phyloP scores from a whole-genome alignment of 2,329 filamentous ascomycete genomes.

The Aspergillus pseudoterreus region DNA sequence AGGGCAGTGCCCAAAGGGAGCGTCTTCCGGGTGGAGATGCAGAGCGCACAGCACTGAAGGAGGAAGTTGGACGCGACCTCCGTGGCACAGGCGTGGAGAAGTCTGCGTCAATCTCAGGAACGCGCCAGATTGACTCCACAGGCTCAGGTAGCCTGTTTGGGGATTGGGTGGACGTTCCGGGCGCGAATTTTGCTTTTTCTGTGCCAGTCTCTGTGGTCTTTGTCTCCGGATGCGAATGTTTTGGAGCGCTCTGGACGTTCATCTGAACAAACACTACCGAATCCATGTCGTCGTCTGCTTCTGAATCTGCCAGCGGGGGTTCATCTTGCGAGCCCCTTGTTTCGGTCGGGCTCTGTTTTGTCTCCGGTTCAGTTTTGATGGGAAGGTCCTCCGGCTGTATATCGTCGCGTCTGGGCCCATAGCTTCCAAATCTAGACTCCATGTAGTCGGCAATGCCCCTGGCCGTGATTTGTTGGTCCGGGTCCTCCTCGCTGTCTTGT shows the following conservation, averaged over 20 bases:
- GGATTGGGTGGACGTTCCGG: conserved; percentile 14
- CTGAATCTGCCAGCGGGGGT: conserved; percentile 4
- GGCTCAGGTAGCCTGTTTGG: conserved; percentile 8
- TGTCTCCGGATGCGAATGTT: conserved; percentile 3
- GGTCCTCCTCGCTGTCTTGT: background rate
- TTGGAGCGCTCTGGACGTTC: conserved; percentile 10
- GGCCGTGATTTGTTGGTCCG: background rate
- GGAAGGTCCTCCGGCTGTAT: conserved; percentile 6
- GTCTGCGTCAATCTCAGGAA: conserved; percentile 25
- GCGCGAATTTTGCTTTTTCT: conserved; percentile 17
- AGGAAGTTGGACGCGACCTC: conserved; percentile 13
- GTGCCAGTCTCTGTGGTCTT: conserved; percentile 4
- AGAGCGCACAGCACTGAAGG: conserved; percentile 15
- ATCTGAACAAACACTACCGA: conserved; percentile 18
- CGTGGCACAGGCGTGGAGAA: conserved; percentile 23
- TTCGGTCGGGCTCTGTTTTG: conserved; percentile 1
- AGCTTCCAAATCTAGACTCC: conserved; percentile 6
- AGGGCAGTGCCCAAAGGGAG: conserved; percentile 37
- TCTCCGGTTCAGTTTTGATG: conserved; percentile 6
- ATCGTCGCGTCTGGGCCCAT: conserved; percentile 1
- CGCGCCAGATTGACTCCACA: conserved; percentile 27
- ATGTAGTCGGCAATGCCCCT: background rate
- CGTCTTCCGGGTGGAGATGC: conserved; percentile 32
- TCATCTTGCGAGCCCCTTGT: conserved; percentile 5
- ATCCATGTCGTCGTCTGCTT: conserved; percentile 22